Conservation (phyloP, 441 rosid genomes). For the Adansonia gregorii region DNA sequence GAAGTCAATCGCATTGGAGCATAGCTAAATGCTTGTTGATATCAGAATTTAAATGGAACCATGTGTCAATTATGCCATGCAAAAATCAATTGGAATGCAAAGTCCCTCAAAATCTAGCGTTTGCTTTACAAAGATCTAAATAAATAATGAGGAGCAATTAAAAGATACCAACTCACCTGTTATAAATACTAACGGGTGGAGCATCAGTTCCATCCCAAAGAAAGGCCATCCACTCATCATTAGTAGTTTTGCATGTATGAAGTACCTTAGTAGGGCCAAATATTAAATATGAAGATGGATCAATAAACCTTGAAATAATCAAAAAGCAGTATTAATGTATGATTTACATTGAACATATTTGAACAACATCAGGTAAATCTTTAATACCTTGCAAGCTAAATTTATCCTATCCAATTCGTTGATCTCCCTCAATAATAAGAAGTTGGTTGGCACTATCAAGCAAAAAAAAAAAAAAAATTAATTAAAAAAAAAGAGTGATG, state of each 20-base stretch:
- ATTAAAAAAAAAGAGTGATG: background rate
- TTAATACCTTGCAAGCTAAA: conserved; percentile 65
- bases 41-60: background rate
- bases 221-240: conserved; percentile 51
- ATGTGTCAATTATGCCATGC: conserved; percentile 19
- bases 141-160: conserved; percentile 18
- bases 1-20: background rate
- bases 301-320: conserved; percentile 15
- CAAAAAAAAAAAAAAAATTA: background rate
- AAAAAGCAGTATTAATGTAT: background rate
- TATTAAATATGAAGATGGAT: conserved; percentile 24
- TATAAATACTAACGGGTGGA: conserved; percentile 50
- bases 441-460: conserved; percentile 44
- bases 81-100: conserved; percentile 5
- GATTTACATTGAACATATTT: conserved; percentile 13
- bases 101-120: background rate
- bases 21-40: background rate
- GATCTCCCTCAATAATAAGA: conserved; percentile 63
- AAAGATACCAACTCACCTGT: conserved; percentile 54
- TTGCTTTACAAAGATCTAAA: conserved; percentile 11
- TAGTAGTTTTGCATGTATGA: conserved; percentile 46
- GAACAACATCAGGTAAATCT: background rate
- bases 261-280: conserved; percentile 54
- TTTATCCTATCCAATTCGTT: conserved; percentile 48
- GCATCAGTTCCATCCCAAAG: conserved; percentile 98